Base-by-base conservation (phyloP, 257 asterid genomes). In the Salvia hispanica region DNA sequence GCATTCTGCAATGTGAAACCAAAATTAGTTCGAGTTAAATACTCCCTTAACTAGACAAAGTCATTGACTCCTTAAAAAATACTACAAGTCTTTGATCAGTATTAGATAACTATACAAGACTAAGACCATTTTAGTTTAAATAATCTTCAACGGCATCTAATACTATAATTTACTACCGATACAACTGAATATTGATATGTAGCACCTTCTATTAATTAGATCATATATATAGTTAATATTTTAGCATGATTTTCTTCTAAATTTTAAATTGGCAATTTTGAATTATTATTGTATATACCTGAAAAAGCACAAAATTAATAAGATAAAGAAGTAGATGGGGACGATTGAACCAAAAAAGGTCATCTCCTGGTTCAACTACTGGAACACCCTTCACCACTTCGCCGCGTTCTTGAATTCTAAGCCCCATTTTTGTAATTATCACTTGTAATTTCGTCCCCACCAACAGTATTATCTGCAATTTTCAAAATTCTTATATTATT, bases 361-460 rank as follows among this genome's bases (percentile, higher is more conserved):
- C 80, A 58, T 91, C 97, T 0, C 88, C 94, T 0, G 95, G 94
- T 28, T 79, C 83, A 77, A 91, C 98, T 33, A 89, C 89, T 0
- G 96, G 96, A 5, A 79, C 85, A 9, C 98, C 96, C 67, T 87
- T 91, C 0, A 89, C 95, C 14, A 91, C 83, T 67, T 87, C 96
- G 3, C 93, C 88, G 0, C 88, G 80, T 14, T 91, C 96, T 68
- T 86, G 95, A 69, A 89, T 85, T 40, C 92, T 81, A 58, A 86
- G 78, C 2, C 96, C 96, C 98, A 91, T 87, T 74, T 89, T 89
- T 13, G 98, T 89, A 48, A 91, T 91, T 39, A 89, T 85, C 45
- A 89, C 96, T 82, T 91, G 98, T 46, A 89, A 77, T 70, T 91
- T 89, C 9, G 96, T 86, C 59, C 98, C 98, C n/a, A 89, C 88